Percentiles rank a stretch among this genome's conserved stretches.
These are phyloP conservation scores for Colletotrichum lindemuthianum DNA, from an alignment of 2,329 filamentous ascomycete species.

Conservation along the genomic window DNA sequence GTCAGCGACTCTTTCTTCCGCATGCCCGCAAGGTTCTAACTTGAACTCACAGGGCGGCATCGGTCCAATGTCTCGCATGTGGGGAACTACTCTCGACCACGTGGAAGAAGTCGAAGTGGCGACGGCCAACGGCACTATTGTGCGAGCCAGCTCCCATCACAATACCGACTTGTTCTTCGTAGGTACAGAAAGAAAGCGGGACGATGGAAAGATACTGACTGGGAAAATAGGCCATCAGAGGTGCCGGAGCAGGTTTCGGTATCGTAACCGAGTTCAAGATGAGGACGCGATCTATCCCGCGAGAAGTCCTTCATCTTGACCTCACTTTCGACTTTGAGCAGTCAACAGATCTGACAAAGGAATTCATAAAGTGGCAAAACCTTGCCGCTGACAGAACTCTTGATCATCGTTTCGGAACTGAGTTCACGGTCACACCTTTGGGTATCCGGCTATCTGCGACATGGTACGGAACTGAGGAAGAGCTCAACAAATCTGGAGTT, in stretches of 20 bases:
- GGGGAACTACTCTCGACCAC: constrained; percentile 65
- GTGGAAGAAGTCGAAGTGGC: constrained; percentile 54
- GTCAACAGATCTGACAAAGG: constrained; percentile 51
- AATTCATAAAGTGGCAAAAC: constrained; percentile 62
- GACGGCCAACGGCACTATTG: constrained; percentile 41
- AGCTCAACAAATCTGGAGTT: constrained; percentile 58
- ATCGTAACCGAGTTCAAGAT: constrained; percentile 44
- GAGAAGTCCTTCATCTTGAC: constrained; percentile 59
- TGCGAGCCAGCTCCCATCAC: constrained; percentile 33
- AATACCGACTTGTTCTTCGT: constrained; percentile 44
- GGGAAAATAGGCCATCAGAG: constrained; percentile 38
- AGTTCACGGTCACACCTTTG: constrained; percentile 57
- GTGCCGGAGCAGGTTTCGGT: constrained; percentile 51
- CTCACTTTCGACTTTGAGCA: constrained; percentile 57
- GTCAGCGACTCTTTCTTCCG: constrained; percentile 45
- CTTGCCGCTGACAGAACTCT: constrained; percentile 59
- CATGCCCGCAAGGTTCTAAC: background rate
- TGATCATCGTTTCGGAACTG: constrained; percentile 59
- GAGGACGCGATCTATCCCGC: constrained; percentile 51
- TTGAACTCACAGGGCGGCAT: constrained; percentile 58
- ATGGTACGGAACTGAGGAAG: constrained; percentile 61
- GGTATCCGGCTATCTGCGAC: constrained; percentile 61
- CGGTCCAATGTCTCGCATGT: constrained; percentile 66
- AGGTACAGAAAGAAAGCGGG: background rate
- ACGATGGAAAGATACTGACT: background rate